These are phyloP conservation scores for Fraxinus greggii DNA, from an alignment of 305 asterid species.

Conservation along the genomic window DNA sequence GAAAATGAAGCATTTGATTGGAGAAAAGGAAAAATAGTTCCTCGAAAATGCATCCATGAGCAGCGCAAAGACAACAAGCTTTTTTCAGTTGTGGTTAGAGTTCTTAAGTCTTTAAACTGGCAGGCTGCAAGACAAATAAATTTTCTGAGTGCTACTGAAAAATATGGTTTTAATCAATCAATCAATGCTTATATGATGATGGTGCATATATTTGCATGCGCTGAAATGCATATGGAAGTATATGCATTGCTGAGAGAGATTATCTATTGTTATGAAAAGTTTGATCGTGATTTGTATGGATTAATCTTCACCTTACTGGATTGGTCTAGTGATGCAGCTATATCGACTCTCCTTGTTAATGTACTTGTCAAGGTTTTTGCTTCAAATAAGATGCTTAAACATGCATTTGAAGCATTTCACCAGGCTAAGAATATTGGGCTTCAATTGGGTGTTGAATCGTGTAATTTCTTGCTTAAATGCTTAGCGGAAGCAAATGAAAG, in stretches of 20 bases:
- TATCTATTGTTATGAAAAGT: constrained; percentile 35
- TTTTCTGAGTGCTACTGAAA: constrained; percentile 36
- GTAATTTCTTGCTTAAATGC: constrained; percentile 63
- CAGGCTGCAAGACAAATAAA: constrained; percentile 34
- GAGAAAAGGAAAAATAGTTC: constrained; percentile 8
- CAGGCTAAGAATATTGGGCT: constrained; percentile 40
- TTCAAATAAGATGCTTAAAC: constrained; percentile 44
- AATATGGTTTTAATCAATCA: constrained; percentile 47
- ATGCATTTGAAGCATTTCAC: constrained; percentile 38
- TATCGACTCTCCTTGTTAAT: constrained; percentile 32
- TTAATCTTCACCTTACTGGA: constrained; percentile 35
- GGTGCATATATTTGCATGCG: constrained; percentile 47
- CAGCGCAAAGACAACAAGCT: constrained; percentile 29
- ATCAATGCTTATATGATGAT: constrained; percentile 41
- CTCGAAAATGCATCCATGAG: neutral
- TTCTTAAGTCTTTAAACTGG: constrained; percentile 59
- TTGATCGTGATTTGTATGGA: constrained; percentile 36
- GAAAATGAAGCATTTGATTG: constrained; percentile 25
- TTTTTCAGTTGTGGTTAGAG: constrained; percentile 42
- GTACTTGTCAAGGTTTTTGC: constrained; percentile 52
- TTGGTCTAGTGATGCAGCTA: constrained; percentile 29
- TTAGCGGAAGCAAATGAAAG: constrained; percentile 42
- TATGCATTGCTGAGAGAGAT: constrained; percentile 52
- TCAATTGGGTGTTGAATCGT: constrained; percentile 38
- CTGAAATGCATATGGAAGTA: constrained; percentile 50